Evolutionary conservation across 805 yeast genomes (phyloP).

Genomic region (Teunomyces kruisii): DNA sequence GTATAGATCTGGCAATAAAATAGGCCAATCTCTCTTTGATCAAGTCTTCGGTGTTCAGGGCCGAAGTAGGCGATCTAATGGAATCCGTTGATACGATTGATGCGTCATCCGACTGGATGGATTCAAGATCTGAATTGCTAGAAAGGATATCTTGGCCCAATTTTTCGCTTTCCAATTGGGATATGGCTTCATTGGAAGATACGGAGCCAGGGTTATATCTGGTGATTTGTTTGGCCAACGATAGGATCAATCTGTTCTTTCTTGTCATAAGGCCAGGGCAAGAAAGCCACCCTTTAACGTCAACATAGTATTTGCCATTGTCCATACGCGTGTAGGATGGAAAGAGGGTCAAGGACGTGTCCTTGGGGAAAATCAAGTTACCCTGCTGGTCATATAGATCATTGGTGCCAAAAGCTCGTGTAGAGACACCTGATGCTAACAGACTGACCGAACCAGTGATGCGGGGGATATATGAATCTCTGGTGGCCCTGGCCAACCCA

Average conservation of each 20-base stretch:
- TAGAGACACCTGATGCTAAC: constrained; percentile 46
- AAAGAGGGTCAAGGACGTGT: constrained; percentile 56
- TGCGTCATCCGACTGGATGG: constrained; percentile 5
- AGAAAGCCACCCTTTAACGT: constrained; percentile 70
- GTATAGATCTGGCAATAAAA: constrained; percentile 66
- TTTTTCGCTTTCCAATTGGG: constrained; percentile 25
- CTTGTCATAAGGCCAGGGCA: constrained; percentile 71
- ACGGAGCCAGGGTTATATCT: constrained; percentile 28
- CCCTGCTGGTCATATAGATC: constrained; percentile 31
- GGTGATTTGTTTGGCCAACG: constrained; percentile 68
- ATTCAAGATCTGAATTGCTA: constrained; percentile 6
- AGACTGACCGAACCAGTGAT: constrained; percentile 48
- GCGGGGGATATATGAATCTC: constrained; percentile 57
- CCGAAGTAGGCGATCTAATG: background rate
- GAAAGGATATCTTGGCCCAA: constrained; percentile 23
- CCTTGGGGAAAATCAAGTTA: constrained; percentile 45
- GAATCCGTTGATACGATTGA: constrained; percentile 1
- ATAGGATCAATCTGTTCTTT: constrained; percentile 66
- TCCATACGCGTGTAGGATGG: constrained; percentile 37
- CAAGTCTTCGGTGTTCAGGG: constrained; percentile 37
- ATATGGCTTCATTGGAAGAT: constrained; percentile 18
- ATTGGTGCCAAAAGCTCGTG: constrained; percentile 22
- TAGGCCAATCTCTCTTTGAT: constrained; percentile 66
- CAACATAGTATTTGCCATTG: constrained; percentile 40
- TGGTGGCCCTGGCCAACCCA: constrained; percentile 54